Percentiles rank a stretch among this genome's conserved stretches.
Conservation (phyloP, 1,139 yeast genomes). For the Pneumocystis jirovecii region DNA sequence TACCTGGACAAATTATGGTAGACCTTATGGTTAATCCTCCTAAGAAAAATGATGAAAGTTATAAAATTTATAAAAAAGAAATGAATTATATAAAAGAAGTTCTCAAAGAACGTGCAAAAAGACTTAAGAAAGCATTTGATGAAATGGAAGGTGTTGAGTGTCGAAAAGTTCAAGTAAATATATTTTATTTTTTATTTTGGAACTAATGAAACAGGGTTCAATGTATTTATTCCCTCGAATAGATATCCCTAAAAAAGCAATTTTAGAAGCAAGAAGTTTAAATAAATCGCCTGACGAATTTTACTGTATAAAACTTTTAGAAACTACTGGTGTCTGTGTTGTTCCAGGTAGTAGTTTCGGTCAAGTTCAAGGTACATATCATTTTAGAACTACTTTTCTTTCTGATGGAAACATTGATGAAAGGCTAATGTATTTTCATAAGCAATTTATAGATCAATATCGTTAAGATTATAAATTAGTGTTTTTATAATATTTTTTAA, state of each 20-base stretch:
- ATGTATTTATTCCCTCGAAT: slow-evolving; percentile 89
- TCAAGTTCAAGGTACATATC: slow-evolving; percentile 75
- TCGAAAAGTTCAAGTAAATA: slow-evolving; percentile 42
- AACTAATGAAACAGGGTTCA: slow-evolving; percentile 45
- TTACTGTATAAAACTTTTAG: slow-evolving; percentile 70
- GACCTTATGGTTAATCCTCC: slow-evolving; percentile 95
- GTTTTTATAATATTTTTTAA: not conserved
- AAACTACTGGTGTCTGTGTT: slow-evolving; percentile 88
- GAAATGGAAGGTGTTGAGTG: slow-evolving; percentile 69
- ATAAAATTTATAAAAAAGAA: slow-evolving; percentile 48
- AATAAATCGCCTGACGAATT: slow-evolving; percentile 63
- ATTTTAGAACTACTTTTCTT: slow-evolving; percentile 85
- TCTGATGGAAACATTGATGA: slow-evolving; percentile 56
- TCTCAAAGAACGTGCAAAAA: slow-evolving; percentile 46
- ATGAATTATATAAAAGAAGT: slow-evolving; percentile 44
- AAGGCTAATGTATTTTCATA: not conserved
- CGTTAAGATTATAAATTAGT: not conserved
- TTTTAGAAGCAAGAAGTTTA: slow-evolving; percentile 40
- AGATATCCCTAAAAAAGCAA: slow-evolving; percentile 46
- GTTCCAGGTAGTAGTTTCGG: slow-evolving; percentile 98
- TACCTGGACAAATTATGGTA: slow-evolving; percentile 81
- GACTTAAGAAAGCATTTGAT: slow-evolving; percentile 53
- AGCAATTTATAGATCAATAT: not conserved
- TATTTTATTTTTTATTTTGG: not conserved
- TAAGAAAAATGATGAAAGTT: slow-evolving; percentile 57